Base-by-base conservation (phyloP, 768 basidiomycete species). In the Trichaptum fuscoviolaceum region DNA sequence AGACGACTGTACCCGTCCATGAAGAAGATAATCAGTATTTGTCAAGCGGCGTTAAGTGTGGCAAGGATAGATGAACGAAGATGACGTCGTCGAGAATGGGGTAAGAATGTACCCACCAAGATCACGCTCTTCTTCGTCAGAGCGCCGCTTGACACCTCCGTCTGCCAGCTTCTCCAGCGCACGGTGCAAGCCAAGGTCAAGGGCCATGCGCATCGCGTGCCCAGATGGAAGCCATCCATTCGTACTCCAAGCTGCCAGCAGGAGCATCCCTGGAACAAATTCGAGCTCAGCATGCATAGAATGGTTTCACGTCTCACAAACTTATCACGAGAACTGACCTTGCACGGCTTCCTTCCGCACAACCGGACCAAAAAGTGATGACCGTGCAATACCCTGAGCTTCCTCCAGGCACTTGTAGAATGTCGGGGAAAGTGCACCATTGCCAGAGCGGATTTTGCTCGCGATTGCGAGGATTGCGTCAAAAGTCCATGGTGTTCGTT, bases 141-240 rank as follows among this genome's bases (percentile, higher is more conserved):
- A 85, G 34, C 87, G 81, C 25, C 88, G 81, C 67, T 85, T 83
- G 74, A 88, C 90, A 63, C 77, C 76, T 35, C 86, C 85, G 63
- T 96, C 92, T 1, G 90, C 92, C 9, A 98, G 83, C 75, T 94
- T 96, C 73, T 96, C 95, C 58, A 97, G 77, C 10, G 96, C 96
- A 58, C 92, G 89, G 75, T 98, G 94, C 24, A 98, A 82, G 35
- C 95, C 94, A 64, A 98, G 88, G 74, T 97, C 95, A 64, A 96
- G 80, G 24, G 93, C 95, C 93, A 96, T 96, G 64, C 96, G 87
- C 87, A 97, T 89, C 7, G 96, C 96, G 73, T 98, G 96, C 2
- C 96, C 96, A 71, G 92, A 91, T 9, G 95, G 94, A 60, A 98
- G 83, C 93, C 94, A 98, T 0, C 94, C 95, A 69, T 95, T 94